Evolutionary conservation across 371 early-diverging fungal species (phyloP).

Genomic region (Blastocladiella emersonii): DNA sequence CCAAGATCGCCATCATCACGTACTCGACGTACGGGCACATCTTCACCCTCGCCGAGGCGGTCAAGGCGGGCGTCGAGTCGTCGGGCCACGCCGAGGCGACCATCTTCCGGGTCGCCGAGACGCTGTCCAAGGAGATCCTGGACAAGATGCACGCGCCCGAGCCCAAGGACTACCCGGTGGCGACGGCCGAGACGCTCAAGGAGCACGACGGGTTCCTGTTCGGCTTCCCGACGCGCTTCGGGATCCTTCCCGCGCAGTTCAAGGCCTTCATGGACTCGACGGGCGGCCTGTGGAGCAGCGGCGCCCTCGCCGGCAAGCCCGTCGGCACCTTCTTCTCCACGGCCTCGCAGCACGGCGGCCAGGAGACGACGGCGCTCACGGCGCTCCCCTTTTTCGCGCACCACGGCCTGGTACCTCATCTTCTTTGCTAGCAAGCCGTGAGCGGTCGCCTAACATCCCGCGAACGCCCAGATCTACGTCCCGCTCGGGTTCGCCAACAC

Average conservation of each 20-base stretch:
- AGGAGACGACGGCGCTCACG: conserved; percentile 60
- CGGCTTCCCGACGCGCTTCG: conserved; percentile 65
- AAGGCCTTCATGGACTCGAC: conserved; percentile 60
- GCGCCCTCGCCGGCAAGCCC: conserved; percentile 52
- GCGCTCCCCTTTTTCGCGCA: conserved; percentile 55
- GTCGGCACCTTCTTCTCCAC: conserved; percentile 61
- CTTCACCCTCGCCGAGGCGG: conserved; percentile 47
- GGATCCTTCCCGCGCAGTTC: conserved; percentile 59
- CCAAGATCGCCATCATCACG: conserved; percentile 37
- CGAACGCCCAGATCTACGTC: too few relatives aligned
- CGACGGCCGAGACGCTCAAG: background rate
- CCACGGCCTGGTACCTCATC: conserved; percentile 60
- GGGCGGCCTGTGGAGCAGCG: conserved; percentile 54
- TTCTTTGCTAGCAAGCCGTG: too few relatives aligned
- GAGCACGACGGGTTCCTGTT: conserved; percentile 54
- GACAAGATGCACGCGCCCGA: conserved; percentile 52
- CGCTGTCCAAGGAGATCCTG: conserved; percentile 45
- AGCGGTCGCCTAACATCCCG: too few relatives aligned
- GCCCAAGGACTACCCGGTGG: background rate
- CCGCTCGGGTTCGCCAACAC: conserved; percentile 8
- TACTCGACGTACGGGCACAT: conserved; percentile 65
- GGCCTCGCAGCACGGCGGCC: conserved; percentile 58
- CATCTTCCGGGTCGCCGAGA: conserved; percentile 55
- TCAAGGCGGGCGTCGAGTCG: conserved; percentile 46
- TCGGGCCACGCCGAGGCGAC: conserved; percentile 39